Evolutionary conservation across 768 basidiomycete species (phyloP).

Genomic region (Podaxis mareebaensis): DNA sequence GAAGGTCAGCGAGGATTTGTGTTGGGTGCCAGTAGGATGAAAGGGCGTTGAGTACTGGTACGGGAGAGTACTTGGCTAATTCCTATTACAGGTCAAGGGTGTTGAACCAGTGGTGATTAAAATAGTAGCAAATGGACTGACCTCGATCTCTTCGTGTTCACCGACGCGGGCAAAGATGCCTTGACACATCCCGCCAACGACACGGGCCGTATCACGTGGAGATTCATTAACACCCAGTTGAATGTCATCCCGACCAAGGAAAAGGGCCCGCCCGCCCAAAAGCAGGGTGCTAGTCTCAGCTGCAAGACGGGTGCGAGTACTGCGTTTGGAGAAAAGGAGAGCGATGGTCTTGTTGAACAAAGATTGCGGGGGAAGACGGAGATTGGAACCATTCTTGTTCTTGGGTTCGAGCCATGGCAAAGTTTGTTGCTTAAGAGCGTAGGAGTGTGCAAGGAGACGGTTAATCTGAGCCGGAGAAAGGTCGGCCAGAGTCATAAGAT

Average conservation of each 20-base stretch:
- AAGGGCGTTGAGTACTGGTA: conserved; percentile 95
- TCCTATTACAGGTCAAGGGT: conserved; percentile 51
- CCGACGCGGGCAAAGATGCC: conserved; percentile 97
- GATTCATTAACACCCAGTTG: conserved; percentile 96
- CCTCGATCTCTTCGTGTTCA: conserved; percentile 91
- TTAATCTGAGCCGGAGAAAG: conserved; percentile 74
- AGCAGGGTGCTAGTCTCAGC: conserved; percentile 80
- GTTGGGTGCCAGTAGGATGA: conserved; percentile 97
- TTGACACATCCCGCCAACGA: conserved; percentile 93
- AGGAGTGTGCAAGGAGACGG: conserved; percentile 63
- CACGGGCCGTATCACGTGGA: conserved; percentile 78
- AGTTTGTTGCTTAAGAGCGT: conserved; percentile 60
- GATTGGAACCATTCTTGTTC: conserved; percentile 35
- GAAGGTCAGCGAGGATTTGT: conserved; percentile 89
- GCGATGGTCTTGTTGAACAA: conserved; percentile 85
- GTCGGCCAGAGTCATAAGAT: conserved; percentile 89
- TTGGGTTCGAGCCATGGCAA: conserved; percentile 69
- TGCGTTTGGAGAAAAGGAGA: conserved; percentile 89
- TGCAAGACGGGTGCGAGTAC: conserved; percentile 87
- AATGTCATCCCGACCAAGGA: conserved; percentile 87
- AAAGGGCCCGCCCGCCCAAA: conserved; percentile 88
- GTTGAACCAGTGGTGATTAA: neutral
- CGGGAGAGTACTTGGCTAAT: conserved; percentile 85
- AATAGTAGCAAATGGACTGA: conserved; percentile 31
- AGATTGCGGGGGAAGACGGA: conserved; percentile 70